phyloP scores from a whole-genome alignment of 768 basidiomycete genomes.

The Aureoboletus auriporus region DNA sequence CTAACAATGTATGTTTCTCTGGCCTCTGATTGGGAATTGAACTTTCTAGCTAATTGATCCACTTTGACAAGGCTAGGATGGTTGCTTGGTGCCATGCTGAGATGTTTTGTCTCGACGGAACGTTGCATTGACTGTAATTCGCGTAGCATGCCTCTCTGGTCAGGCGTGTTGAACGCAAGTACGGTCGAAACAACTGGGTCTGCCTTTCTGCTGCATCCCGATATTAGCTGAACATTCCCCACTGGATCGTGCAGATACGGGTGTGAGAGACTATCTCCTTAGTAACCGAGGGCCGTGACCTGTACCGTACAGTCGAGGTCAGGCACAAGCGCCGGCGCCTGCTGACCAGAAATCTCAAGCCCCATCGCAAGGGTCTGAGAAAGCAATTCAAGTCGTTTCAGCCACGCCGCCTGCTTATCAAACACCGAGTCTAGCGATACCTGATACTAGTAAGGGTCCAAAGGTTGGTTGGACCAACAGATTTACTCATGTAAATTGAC shows the following conservation, averaged over 20 bases:
- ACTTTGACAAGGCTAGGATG: slow-evolving; percentile 56
- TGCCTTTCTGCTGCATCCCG: not conserved
- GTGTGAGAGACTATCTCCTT: slow-evolving; percentile 20
- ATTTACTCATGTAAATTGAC: no score
- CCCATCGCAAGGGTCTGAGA: no score
- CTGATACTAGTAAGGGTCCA: no score
- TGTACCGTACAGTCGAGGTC: not conserved
- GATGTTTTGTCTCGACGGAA: slow-evolving; percentile 6
- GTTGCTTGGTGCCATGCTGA: slow-evolving; percentile 56
- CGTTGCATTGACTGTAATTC: no score
- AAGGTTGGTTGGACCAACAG: no score
- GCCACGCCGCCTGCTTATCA: not conserved
- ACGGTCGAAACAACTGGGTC: slow-evolving; percentile 21
- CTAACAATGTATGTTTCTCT: slow-evolving; percentile 60
- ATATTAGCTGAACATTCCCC: not conserved
- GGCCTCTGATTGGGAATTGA: no score
- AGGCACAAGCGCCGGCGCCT: not conserved
- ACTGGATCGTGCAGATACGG: slow-evolving; percentile 5
- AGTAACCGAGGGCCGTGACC: no score
- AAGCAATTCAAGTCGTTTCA: not conserved
- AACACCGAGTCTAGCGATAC: not conserved
- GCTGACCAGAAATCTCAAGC: no score
- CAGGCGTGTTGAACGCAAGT: slow-evolving; percentile 65
- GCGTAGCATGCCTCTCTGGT: slow-evolving; percentile 79
- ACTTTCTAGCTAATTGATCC: not conserved